Conservation (phyloP, 1,284 basidiomycete species). For the Coniophora puteana region DNA sequence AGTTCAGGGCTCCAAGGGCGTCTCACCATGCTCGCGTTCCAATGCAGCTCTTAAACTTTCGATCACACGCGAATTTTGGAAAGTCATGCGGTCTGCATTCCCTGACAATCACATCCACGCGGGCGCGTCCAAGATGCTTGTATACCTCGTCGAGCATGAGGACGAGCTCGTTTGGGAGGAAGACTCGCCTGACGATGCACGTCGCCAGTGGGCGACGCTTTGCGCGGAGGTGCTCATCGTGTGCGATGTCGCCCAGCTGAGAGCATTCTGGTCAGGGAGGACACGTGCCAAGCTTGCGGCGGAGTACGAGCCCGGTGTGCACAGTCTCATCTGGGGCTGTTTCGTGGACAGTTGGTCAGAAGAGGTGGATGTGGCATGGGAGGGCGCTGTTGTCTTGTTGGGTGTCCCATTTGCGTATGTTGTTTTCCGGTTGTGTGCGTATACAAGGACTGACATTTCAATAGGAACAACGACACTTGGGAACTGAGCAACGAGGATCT, state of each 20-base stretch:
- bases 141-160: constrained; percentile 45
- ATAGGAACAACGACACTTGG: constrained; percentile 48
- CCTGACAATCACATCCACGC: constrained; percentile 36
- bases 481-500: constrained; percentile 52
- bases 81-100: constrained; percentile 37
- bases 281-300: constrained; percentile 13
- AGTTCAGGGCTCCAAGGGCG: constrained; percentile 11
- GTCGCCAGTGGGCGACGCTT: constrained; percentile 54
- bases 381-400: constrained; percentile 51
- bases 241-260: constrained; percentile 42
- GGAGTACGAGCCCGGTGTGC: constrained; percentile 23
- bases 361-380: constrained; percentile 41
- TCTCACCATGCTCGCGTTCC: constrained; percentile 22
- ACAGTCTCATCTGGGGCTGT: constrained; percentile 49
- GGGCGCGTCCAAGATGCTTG: constrained; percentile 43
- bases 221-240: constrained; percentile 48
- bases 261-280: constrained; percentile 47
- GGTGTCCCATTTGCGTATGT: constrained; percentile 60
- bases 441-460: constrained; percentile 7
- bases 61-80: constrained; percentile 55
- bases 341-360: constrained; percentile 52
- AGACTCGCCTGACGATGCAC: constrained; percentile 34
- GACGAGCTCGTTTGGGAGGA: constrained; percentile 42
- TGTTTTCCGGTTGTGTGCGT: constrained; percentile 14
- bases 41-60: constrained; percentile 46